Percentiles rank a stretch among this genome's conserved stretches.
These are phyloP conservation scores for Lomentospora prolificans DNA, from an alignment of 2,329 filamentous ascomycete species.

Conservation along the genomic window DNA sequence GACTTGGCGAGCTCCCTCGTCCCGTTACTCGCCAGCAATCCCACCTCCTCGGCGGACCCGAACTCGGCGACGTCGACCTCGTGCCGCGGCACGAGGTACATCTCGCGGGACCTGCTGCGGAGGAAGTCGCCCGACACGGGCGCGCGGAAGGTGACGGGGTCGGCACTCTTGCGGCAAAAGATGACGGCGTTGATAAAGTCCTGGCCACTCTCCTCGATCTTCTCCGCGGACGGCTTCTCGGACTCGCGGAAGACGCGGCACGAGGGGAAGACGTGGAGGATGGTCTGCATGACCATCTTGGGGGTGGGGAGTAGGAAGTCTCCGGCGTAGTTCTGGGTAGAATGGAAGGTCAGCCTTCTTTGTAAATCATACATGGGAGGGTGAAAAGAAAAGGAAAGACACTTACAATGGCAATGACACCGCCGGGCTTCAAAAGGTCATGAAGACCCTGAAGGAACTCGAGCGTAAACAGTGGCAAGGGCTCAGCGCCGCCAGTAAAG, in stretches of 20 bases:
- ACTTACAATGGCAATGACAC: constrained; percentile 78
- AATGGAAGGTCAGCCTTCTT: neutral
- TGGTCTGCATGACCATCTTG: constrained; percentile 71
- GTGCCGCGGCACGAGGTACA: constrained; percentile 61
- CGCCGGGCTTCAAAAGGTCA: constrained; percentile 62
- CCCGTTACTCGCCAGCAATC: constrained; percentile 51
- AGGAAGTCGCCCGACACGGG: constrained; percentile 59
- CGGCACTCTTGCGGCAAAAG: constrained; percentile 66
- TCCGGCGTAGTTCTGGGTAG: constrained; percentile 79
- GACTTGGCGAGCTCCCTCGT: constrained; percentile 58
- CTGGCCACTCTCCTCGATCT: constrained; percentile 34
- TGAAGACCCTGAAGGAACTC: constrained; percentile 70
- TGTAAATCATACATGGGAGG: too few species aligned
- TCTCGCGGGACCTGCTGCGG: constrained; percentile 57
- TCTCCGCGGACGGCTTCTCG: constrained; percentile 31
- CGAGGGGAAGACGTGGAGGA: constrained; percentile 70
- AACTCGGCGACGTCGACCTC: constrained; percentile 52
- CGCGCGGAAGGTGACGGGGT: constrained; percentile 53
- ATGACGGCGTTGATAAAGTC: constrained; percentile 96
- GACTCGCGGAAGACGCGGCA: constrained; percentile 87
- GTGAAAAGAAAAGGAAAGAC: neutral
- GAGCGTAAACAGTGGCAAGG: constrained; percentile 74
- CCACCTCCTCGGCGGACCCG: constrained; percentile 32
- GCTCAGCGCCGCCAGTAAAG: constrained; percentile 92
- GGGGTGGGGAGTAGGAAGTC: constrained; percentile 72